Percentiles rank a stretch among this genome's conserved stretches.
Evolutionary conservation across 169 alveolate genomes (phyloP).

Genomic region (Eimeria acervulina): DNA sequence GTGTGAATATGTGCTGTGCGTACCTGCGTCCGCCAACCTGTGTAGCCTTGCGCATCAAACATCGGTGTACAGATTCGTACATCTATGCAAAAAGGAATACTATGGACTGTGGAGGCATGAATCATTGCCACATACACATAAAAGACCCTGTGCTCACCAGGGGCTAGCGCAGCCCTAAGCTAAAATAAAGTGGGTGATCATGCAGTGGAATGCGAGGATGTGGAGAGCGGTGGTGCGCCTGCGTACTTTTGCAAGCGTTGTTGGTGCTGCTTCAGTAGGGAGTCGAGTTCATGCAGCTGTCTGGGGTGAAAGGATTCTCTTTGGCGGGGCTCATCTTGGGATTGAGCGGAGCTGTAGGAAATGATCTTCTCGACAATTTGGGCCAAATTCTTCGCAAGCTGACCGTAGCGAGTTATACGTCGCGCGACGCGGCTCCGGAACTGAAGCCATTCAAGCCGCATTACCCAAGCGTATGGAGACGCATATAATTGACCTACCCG

Average conservation of each 20-base stretch:
- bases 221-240: neutral
- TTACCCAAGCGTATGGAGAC: neutral
- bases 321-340: neutral
- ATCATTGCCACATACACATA: neutral
- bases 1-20: too few relatives aligned
- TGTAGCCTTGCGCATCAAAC: neutral
- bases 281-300: conserved; percentile 76
- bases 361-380: conserved; percentile 59
- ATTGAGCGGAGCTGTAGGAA: conserved; percentile 35
- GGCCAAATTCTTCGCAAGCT: conserved; percentile 64
- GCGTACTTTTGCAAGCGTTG: conserved; percentile 78
- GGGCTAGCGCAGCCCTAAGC: neutral
- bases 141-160: neutral
- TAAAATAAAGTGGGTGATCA: neutral
- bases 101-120: neutral
- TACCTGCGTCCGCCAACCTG: neutral
- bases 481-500: neutral
- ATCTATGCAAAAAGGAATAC: neutral
- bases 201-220: neutral
- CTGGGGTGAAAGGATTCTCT: conserved; percentile 58
- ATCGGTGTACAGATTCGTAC: neutral
- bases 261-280: conserved; percentile 76
- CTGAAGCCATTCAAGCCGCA: conserved; percentile 17
- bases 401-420: conserved; percentile 82
- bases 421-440: conserved; percentile 83